Percentiles rank a stretch among this genome's conserved stretches.
These are phyloP conservation scores for Fomitopsis betulina DNA, from an alignment of 1,284 basidiomycete genomes.

Conservation along the genomic window DNA sequence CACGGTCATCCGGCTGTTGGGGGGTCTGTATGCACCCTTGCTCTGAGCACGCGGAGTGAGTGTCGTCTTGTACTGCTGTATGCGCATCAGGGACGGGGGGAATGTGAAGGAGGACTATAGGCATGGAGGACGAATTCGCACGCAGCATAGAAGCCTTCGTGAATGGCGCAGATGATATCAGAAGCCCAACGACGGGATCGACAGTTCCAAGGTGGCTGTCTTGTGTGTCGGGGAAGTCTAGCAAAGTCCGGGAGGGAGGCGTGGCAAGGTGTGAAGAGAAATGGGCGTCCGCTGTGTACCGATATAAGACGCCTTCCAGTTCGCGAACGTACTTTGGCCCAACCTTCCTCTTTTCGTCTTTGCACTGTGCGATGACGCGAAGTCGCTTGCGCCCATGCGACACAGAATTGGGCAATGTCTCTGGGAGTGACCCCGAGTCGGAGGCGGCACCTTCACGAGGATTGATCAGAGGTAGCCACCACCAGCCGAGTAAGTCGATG, in stretches of 20 bases:
- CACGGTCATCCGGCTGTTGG: background rate
- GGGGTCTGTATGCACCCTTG: background rate
- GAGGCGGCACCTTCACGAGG: background rate
- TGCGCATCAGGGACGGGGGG: conserved; percentile 36
- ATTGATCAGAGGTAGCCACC: conserved; percentile 63
- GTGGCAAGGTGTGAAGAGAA: background rate
- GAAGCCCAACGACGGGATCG: conserved; percentile 58
- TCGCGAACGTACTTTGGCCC: conserved; percentile 82
- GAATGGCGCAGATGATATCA: conserved; percentile 77
- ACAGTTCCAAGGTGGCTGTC: background rate
- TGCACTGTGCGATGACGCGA: conserved; percentile 86
- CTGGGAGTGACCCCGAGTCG: background rate
- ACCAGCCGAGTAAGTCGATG: conserved; percentile 88
- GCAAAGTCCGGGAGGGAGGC: background rate
- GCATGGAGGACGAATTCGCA: conserved; percentile 66
- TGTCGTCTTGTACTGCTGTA: background rate
- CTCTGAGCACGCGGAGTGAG: background rate
- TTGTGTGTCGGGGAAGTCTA: background rate
- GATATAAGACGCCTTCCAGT: conserved; percentile 78
- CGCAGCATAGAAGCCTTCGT: conserved; percentile 62
- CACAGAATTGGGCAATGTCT: background rate
- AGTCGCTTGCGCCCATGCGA: conserved; percentile 39
- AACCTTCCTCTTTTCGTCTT: conserved; percentile 78
- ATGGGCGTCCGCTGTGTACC: conserved; percentile 24
- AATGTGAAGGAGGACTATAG: conserved; percentile 74